Conservation (phyloP, 1,284 basidiomycete species). For the Naganishia sp. region DNA sequence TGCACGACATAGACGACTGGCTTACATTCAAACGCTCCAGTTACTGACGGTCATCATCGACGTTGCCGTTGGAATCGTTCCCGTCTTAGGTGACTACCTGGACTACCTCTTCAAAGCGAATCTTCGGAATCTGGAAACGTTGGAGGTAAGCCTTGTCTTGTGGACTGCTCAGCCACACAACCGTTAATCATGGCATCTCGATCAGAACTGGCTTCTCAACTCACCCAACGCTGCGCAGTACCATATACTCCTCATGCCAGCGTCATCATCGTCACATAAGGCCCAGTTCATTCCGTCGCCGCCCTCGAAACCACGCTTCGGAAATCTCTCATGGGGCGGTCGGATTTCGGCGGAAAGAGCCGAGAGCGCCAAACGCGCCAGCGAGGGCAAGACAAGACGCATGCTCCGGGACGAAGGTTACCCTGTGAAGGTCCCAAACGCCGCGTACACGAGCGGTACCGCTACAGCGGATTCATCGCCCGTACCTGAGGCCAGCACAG, state of each 20-base stretch:
- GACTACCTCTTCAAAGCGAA: slow-evolving; percentile 55
- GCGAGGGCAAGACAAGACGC: slow-evolving; percentile 45
- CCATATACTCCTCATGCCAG: slow-evolving; percentile 54
- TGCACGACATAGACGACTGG: neutral
- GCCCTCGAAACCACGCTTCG: slow-evolving; percentile 19
- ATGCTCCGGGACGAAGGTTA: slow-evolving; percentile 48
- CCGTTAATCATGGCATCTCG: slow-evolving; percentile 49
- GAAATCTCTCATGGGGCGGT: slow-evolving; percentile 20
- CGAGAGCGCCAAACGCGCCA: slow-evolving; percentile 37
- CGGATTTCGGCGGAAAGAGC: slow-evolving; percentile 31
- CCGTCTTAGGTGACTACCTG: slow-evolving; percentile 51
- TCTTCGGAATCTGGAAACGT: slow-evolving; percentile 47
- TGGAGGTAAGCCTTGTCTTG: slow-evolving; percentile 27
- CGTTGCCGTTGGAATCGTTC: slow-evolving; percentile 50
- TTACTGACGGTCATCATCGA: slow-evolving; percentile 49
- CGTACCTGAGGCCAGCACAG: slow-evolving; percentile 20
- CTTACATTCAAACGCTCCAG: slow-evolving; percentile 32
- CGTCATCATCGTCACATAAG: slow-evolving; percentile 36
- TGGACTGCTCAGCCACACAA: slow-evolving; percentile 37
- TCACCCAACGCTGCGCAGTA: slow-evolving; percentile 37
- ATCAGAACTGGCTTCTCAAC: slow-evolving; percentile 50
- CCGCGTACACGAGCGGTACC: neutral
- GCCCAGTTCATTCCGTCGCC: slow-evolving; percentile 45
- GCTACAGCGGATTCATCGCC: neutral
- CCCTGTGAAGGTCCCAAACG: slow-evolving; percentile 1